These are phyloP conservation scores for Tetracentron sinense DNA, from an alignment of 164 flowering plant species.

Conservation along the genomic window DNA sequence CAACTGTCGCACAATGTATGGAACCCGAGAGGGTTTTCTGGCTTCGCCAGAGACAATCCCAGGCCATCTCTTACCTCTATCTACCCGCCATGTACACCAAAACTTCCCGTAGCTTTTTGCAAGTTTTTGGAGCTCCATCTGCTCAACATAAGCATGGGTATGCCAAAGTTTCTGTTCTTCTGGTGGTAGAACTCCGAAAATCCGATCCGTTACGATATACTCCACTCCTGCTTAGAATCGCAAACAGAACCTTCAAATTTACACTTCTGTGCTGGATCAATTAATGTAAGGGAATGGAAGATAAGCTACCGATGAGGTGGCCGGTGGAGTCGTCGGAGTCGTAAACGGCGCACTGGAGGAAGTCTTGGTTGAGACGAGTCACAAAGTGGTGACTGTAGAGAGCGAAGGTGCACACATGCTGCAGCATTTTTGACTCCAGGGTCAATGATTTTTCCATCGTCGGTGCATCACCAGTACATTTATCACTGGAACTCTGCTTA, in stretches of 20 bases:
- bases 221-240: constrained; percentile 91
- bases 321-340: constrained; percentile 54
- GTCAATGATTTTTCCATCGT: constrained; percentile 51
- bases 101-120: constrained; percentile 68
- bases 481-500: constrained; percentile 38
- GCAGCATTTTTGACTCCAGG: constrained; percentile 40
- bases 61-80: constrained; percentile 48
- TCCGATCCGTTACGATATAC: constrained; percentile 63
- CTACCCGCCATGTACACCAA: constrained; percentile 87
- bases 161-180: constrained; percentile 95
- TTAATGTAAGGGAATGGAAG: too few relatives aligned
- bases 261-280: too few relatives aligned
- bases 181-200: constrained; percentile 51
- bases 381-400: constrained; percentile 63
- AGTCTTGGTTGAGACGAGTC: constrained; percentile 66
- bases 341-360: constrained; percentile 89
- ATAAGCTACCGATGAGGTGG: constrained; percentile 67
- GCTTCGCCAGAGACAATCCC: too few relatives aligned
- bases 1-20: too few relatives aligned
- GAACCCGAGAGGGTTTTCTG: too few relatives aligned
- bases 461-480: constrained; percentile 13
- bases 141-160: constrained; percentile 70
- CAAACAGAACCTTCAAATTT: too few relatives aligned
- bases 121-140: constrained; percentile 44
- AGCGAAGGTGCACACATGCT: constrained; percentile 78